Base-by-base conservation (phyloP, 2,329 filamentous ascomycete species). In the Ilyonectria mors-panacis region DNA sequence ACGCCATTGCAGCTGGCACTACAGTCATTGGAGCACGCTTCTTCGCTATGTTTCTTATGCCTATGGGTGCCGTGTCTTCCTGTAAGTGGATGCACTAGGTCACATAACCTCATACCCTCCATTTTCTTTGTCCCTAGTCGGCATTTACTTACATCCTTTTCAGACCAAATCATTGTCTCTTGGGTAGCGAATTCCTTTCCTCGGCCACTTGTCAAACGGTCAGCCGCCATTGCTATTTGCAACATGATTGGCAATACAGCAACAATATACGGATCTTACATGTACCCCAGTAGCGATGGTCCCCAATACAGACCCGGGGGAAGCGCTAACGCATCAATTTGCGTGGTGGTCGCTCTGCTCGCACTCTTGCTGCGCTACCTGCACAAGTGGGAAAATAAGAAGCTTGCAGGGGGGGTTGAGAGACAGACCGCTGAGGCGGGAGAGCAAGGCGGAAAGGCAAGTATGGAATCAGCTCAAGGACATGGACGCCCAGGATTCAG, bases 181-280 rank as follows among this genome's bases (percentile, higher is more conserved):
- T 88, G 87, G 73, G 89, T 94, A 37, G 88, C 89, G 4, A 92
- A 93, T 69, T 91, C 92, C 9, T 86, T 94, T 39, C 91, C 92
- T 0, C 92, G 92, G 78, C 91, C 92, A 1, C 78, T 91, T 2
- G 91, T 90, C 2, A 89, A 91, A 54, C 86, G 91, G 2, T 92
- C 91, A 5, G 87, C 87, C 2, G 86, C 86, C 4, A 91, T 93
- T 58, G 88, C 91, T 9, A 85, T 93, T n/a, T 81, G 91, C 54
- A 92, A 92, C 74, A 80, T 92, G 70, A 82, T 93, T 47, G 92
- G 91, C 0, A 92, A 92, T 76, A 87, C 79, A 9, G 83, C 83
- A 0, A 84, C 80, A 55, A 85, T 86, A 44, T 86, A 86, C 56
- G 79, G 78, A 15, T 81, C 80, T 6, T 86, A 86, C 73, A 84